Percentiles rank a stretch among this genome's conserved stretches.
phyloP scores from a whole-genome alignment of 768 basidiomycete genomes.

The Thelephora aurantiotincta region DNA sequence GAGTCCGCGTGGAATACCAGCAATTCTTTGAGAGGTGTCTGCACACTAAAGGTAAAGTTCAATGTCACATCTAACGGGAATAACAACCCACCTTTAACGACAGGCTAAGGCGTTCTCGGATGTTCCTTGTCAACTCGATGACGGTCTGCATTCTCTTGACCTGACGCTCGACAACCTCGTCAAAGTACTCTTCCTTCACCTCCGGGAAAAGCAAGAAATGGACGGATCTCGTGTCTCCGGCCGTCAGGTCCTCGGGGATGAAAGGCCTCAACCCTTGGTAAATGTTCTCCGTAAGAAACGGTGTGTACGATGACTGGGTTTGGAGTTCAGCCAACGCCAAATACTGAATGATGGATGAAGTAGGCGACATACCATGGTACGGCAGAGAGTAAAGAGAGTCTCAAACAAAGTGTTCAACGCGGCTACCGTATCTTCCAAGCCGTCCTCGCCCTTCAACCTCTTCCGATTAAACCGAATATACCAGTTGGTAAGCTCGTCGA shows the following conservation, averaged over 20 bases:
- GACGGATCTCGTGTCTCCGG: slow-evolving; percentile 76
- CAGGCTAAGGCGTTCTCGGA: slow-evolving; percentile 77
- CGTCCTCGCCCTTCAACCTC: slow-evolving; percentile 89
- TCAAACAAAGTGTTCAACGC: slow-evolving; percentile 96
- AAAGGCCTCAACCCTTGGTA: slow-evolving; percentile 84
- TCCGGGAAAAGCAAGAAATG: slow-evolving; percentile 94
- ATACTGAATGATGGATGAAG: too few species aligned
- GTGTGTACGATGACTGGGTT: slow-evolving; percentile 86
- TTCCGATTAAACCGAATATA: slow-evolving; percentile 98
- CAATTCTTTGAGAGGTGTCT: slow-evolving; percentile 90
- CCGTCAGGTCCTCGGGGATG: slow-evolving; percentile 61
- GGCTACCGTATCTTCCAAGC: slow-evolving; percentile 70
- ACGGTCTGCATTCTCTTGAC: slow-evolving; percentile 91
- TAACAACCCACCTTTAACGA: slow-evolving; percentile 66
- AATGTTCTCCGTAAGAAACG: slow-evolving; percentile 92
- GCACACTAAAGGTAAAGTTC: neutral
- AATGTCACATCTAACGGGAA: neutral
- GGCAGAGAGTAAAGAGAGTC: slow-evolving; percentile 83
- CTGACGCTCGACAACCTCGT: slow-evolving; percentile 84
- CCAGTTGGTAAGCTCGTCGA: slow-evolving; percentile 98
- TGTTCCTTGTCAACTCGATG: slow-evolving; percentile 80
- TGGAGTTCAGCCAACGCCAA: neutral
- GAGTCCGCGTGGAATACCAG: slow-evolving; percentile 84
- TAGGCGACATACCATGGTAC: slow-evolving; percentile 70
- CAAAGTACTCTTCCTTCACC: slow-evolving; percentile 90